Evolutionary conservation across 257 asterid species (phyloP), one percentile per base, ranked within the genome.

Genomic region (Nicotiana noctiflora): DNA sequence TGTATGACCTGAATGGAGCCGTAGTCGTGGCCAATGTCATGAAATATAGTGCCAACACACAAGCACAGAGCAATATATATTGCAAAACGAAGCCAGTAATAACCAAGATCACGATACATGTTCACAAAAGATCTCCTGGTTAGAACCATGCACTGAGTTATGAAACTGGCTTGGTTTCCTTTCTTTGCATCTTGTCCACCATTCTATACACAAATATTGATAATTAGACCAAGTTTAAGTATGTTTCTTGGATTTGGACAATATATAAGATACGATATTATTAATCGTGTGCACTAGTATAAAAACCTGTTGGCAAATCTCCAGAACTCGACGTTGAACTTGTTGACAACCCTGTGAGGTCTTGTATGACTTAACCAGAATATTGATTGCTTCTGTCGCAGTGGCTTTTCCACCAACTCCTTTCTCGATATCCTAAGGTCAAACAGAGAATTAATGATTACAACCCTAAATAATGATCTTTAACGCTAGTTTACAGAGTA

Each of bases 61-160:
- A 90, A 67, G 80, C 91, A 85, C 46, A 91, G 29, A 6, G 90
- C 89, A 19, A 91, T 60, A 25, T 90, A 90, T 19, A 90, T 81
- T 8, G 88, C 94, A 14, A 91, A 81, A 5, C 96, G 91, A 52
- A 91, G 85, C 94, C 96, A 91, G 19, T 91, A 91, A 76, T 90
- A 91, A 8, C 96, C 94, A 6, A 87, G 76, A 65, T 91, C 96
- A 0, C 94, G 92, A 53, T 87, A 89, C 94, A 91, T 91, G 81
- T 91, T 91, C 5, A 87, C 87, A 12, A 86, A 90, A 1, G 96
- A 91, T 79, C 96, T 88, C 64, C 75, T 81, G 2, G 96, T 88
- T 9, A 91, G 83, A 46, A 87, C 91, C 75, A 82, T 55, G 46
- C 91, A 88, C 29, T 90, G 94, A 11, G 88, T 87, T 1, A 84